Evolutionary conservation across 1,139 yeast species (phyloP).

Genomic region (Suhomyces taliae): DNA sequence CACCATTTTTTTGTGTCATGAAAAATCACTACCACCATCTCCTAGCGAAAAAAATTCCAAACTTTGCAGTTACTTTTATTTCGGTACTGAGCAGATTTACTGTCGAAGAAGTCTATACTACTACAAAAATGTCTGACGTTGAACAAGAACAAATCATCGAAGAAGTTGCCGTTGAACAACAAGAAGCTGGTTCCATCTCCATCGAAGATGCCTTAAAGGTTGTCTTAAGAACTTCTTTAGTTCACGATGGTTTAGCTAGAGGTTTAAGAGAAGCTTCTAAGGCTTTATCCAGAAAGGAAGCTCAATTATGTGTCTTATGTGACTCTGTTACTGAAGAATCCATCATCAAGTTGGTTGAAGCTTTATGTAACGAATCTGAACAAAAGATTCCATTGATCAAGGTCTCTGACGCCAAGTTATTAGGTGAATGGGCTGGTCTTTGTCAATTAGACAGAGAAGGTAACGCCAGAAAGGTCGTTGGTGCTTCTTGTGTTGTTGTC

Average conservation of each 20-base stretch:
- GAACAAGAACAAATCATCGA: conserved; percentile 84
- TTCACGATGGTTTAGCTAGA: conserved; percentile 99
- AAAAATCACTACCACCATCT: not conserved
- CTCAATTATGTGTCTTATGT: conserved; percentile 95
- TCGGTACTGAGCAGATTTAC: conserved; percentile 76
- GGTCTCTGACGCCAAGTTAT: conserved; percentile 99
- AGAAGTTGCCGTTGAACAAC: conserved; percentile 83
- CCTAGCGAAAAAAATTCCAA: conserved; percentile 8
- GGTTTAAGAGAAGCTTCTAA: conserved; percentile 99
- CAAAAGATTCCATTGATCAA: conserved; percentile 96
- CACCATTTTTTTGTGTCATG: conserved; percentile 1
- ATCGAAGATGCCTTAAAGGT: conserved; percentile 98
- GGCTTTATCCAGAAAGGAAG: conserved; percentile 97
- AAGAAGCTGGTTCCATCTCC: conserved; percentile 84
- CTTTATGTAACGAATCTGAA: conserved; percentile 97
- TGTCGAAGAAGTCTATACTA: conserved; percentile 82
- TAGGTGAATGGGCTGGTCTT: conserved; percentile 99
- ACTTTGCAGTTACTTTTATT: conserved; percentile 15
- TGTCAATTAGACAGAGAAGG: conserved; percentile 99
- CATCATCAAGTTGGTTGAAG: conserved; percentile 97
- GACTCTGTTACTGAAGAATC: conserved; percentile 98
- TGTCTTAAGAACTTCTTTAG: conserved; percentile 96
- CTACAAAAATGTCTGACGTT: conserved; percentile 73
- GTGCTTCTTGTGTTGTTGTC: conserved; percentile 99
- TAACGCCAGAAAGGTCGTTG: conserved; percentile 99